A percentile compares a stretch with the other conserved stretches of the same genome.
Evolutionary conservation across 306 rosid genomes (phyloP).

Genomic region (Rosa rugosa): DNA sequence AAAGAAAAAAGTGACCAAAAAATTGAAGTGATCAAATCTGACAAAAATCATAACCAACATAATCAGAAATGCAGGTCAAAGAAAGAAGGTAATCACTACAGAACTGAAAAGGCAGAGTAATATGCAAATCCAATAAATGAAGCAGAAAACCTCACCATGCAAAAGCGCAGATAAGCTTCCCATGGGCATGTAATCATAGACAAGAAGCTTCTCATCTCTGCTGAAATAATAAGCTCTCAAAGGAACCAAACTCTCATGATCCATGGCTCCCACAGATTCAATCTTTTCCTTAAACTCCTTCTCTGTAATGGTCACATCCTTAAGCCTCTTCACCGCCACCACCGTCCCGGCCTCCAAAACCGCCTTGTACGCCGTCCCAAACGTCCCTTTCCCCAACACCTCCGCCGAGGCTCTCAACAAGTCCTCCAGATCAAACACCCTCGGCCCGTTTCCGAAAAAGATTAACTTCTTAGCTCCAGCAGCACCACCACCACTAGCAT

Average conservation of each 20-base stretch:
- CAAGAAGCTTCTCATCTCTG: slow-evolving; percentile 57
- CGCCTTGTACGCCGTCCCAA: slow-evolving; percentile 56
- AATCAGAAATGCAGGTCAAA: slow-evolving; percentile 3
- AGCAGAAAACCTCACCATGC: slow-evolving; percentile 36
- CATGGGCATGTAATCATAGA: slow-evolving; percentile 60
- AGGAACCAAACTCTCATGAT: slow-evolving; percentile 46
- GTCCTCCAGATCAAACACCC: slow-evolving; percentile 55
- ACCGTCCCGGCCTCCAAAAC: slow-evolving; percentile 48
- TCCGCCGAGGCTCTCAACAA: slow-evolving; percentile 56
- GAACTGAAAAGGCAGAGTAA: slow-evolving; percentile 1
- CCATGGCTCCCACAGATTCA: slow-evolving; percentile 47
- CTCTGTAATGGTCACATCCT: slow-evolving; percentile 43
- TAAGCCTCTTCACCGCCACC: slow-evolving; percentile 57
- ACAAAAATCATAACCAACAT: slow-evolving; percentile 7
- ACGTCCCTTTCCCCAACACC: slow-evolving; percentile 57
- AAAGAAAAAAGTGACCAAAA: neutral
- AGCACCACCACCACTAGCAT: neutral
- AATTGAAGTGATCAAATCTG: neutral
- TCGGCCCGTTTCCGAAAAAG: slow-evolving; percentile 41
- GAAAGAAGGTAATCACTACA: neutral
- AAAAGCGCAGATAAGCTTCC: slow-evolving; percentile 58
- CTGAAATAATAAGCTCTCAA: slow-evolving; percentile 50
- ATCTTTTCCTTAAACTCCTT: slow-evolving; percentile 49
- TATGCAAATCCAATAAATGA: no score
- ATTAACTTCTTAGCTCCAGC: slow-evolving; percentile 37